These are phyloP conservation scores for Gamsiella multidivaricata DNA, from an alignment of 192 early-diverging fungal genomes.

Conservation along the genomic window DNA sequence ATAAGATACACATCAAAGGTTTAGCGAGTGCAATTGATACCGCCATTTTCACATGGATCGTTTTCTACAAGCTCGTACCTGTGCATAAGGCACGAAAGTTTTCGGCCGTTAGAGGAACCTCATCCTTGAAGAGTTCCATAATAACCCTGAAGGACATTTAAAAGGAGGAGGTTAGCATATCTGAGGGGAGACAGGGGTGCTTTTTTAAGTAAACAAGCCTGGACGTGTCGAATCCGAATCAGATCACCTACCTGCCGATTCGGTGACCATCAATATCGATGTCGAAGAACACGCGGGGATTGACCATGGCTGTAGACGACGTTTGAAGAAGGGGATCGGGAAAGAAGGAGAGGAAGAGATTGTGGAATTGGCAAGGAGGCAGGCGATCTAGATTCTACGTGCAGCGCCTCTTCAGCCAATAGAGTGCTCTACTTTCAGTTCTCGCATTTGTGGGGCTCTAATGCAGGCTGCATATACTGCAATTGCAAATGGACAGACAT, in stretches of 20 bases:
- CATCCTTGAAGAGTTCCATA: constrained; percentile 56
- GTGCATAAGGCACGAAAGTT: constrained; percentile 92
- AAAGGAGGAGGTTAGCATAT: too few species aligned
- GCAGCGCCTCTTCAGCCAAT: too few species aligned
- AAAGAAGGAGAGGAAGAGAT: not conserved
- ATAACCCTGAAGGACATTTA: constrained; percentile 28
- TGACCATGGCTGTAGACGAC: constrained; percentile 37
- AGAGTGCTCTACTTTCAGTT: too few species aligned
- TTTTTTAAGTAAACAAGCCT: too few species aligned
- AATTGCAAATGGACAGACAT: too few species aligned
- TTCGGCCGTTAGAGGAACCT: constrained; percentile 70
- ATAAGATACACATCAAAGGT: too few species aligned
- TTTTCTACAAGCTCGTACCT: constrained; percentile 56
- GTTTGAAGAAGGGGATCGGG: not conserved
- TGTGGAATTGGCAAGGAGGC: too few species aligned
- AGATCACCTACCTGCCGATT: constrained; percentile 49
- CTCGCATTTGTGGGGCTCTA: too few species aligned
- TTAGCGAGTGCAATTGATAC: too few species aligned
- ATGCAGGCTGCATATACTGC: too few species aligned
- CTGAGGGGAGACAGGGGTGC: not conserved
- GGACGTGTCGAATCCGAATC: not conserved
- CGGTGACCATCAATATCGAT: constrained; percentile 69
- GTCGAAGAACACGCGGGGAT: constrained; percentile 71
- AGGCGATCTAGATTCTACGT: too few species aligned
- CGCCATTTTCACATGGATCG: not conserved